phyloP scores from a whole-genome alignment of 2,329 filamentous ascomycete species.

The Monilinia fructigena region DNA sequence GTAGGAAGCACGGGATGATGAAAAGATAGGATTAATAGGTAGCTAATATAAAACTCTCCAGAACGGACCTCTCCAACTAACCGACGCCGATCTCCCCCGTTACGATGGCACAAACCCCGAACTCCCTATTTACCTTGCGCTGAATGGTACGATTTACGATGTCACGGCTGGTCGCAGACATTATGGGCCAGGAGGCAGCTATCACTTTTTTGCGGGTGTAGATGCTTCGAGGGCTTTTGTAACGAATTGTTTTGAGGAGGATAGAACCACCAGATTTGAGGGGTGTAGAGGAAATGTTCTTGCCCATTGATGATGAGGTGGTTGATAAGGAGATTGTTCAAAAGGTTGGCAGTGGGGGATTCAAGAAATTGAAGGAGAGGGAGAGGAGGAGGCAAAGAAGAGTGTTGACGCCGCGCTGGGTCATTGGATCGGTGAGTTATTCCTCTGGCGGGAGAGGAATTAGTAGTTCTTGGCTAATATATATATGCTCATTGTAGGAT shows the following conservation, averaged over 20 bases:
- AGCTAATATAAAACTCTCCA: slow-evolving; percentile 34
- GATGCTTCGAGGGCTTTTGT: slow-evolving; percentile 89
- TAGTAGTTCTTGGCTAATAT: slow-evolving; percentile 59
- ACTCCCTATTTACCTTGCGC: slow-evolving; percentile 83
- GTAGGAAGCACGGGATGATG: background rate
- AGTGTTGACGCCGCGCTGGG: slow-evolving; percentile 66
- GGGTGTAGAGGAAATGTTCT: slow-evolving; percentile 83
- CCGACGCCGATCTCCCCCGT: slow-evolving; percentile 66
- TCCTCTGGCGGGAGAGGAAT: slow-evolving; percentile 40
- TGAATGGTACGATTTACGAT: slow-evolving; percentile 86
- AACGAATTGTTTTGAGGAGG: slow-evolving; percentile 81
- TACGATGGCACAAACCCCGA: slow-evolving; percentile 76
- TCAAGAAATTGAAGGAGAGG: slow-evolving; percentile 53
- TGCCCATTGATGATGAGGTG: slow-evolving; percentile 61
- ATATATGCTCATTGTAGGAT: slow-evolving; percentile 72
- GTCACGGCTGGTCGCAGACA: slow-evolving; percentile 66
- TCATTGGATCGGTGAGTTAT: slow-evolving; percentile 57
- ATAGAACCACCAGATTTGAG: slow-evolving; percentile 80
- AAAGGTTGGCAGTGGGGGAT: slow-evolving; percentile 49
- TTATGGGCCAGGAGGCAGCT: slow-evolving; percentile 83
- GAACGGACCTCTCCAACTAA: slow-evolving; percentile 65
- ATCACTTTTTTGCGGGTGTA: slow-evolving; percentile 80
- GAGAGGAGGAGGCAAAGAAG: slow-evolving; percentile 65
- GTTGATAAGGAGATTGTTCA: slow-evolving; percentile 50
- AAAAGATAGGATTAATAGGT: background rate